Conservation (phyloP, 2,329 filamentous ascomycete species). For the Fusarium sp. region DNA sequence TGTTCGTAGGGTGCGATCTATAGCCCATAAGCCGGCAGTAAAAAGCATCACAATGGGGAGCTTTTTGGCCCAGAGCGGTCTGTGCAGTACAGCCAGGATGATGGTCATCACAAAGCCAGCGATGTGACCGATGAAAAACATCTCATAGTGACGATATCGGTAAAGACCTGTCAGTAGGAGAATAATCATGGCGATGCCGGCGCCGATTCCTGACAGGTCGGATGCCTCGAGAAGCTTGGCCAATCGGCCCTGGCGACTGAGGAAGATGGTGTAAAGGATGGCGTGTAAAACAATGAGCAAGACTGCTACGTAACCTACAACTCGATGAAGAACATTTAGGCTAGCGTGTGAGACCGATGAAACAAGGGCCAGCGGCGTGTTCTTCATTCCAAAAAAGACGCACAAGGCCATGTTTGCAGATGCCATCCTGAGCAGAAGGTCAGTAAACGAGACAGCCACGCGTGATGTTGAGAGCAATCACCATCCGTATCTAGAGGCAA, state of each 20-base stretch:
- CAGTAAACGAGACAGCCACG: neutral
- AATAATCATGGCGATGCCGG: neutral
- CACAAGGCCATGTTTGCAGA: neutral
- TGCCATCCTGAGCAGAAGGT: neutral
- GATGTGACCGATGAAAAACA: neutral
- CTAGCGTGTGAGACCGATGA: neutral
- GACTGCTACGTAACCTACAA: neutral
- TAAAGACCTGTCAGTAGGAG: neutral
- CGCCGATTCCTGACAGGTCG: neutral
- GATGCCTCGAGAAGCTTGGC: neutral
- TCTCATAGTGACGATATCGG: neutral
- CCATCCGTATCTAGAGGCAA: neutral
- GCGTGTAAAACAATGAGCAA: neutral
- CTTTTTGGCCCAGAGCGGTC: neutral
- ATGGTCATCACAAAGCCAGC: neutral
- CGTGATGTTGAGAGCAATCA: neutral
- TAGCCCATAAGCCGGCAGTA: neutral
- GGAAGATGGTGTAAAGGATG: neutral
- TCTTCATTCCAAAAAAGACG: neutral
- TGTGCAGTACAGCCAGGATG: neutral
- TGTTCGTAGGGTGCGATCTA: neutral
- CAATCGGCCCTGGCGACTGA: neutral
- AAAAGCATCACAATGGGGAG: neutral
- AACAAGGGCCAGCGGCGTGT: neutral
- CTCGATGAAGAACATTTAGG: neutral